Evolutionary conservation across 176 grass and related monocot species (phyloP), one percentile per base, ranked within the genome.

Genomic region (Zizania latifolia): DNA sequence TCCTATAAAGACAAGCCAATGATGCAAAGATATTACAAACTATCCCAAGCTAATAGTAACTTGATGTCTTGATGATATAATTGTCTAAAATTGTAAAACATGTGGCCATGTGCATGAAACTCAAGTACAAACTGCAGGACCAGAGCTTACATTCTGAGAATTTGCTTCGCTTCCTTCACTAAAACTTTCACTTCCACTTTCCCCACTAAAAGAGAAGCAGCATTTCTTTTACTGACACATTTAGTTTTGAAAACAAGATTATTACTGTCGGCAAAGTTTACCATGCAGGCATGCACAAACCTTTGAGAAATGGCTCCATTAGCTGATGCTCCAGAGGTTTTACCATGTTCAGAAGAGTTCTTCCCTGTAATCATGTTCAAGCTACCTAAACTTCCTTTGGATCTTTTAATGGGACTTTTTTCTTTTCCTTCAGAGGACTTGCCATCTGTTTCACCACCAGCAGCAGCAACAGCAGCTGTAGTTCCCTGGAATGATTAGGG

Each of bases 301-400:
- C 95, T 99, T 60, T 78, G 82, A 59, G 89, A 94, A 51, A 81
- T 78, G 56, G 61, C 77, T 73, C 85, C 89, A 75, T 89, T 99
- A 23, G 86, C 81, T 67, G 91, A 85, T 71, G 91, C 60, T 62
- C 92, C 95, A 32, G 84, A 94, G 39, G 76, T 83, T 77, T 88
- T 94, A 81, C 83, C 77, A 58, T 77, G 83, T 83, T 89, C 88
- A 36, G 26, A 62, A 36, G 77, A 73, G 46, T 85, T 91, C 86
- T 89, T 93, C 73, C 90, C 90, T 43, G 84, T 86, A 88, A 94
- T 87, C 87, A 94, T 99, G 53, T 90, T 94, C 81, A 94, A 83
- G 86, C 95, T 99, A 64, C 95, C 92, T 88, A 94, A 99, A 94
- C 89, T 99, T 79, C 85, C 89, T 89, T 88, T 94, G 33, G 95